Conservation (phyloP, 768 basidiomycete genomes). For the Candolleomyces eurysporus region DNA sequence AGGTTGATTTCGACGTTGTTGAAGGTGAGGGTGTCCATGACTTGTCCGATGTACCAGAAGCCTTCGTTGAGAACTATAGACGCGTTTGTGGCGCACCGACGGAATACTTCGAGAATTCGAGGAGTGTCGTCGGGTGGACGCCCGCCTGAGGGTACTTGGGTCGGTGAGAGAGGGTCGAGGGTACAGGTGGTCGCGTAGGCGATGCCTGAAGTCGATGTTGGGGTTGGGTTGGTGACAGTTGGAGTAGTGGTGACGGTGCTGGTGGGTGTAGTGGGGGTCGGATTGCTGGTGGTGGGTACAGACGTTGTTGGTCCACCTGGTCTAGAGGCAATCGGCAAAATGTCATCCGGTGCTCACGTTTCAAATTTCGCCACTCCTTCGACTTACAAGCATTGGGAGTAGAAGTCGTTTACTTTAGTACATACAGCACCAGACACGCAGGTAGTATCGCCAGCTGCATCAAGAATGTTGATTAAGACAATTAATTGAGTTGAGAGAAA, state of each 20-base stretch:
- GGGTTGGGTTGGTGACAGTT: constrained; percentile 18
- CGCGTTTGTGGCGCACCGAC: constrained; percentile 2
- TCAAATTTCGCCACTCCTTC: not conserved
- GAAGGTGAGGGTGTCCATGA: constrained; percentile 8
- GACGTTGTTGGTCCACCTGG: constrained; percentile 16
- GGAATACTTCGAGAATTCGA: constrained; percentile 6
- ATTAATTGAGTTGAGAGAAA: not conserved
- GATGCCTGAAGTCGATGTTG: not conserved
- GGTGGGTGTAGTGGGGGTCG: constrained; percentile 19
- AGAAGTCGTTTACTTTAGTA: constrained; percentile 31
- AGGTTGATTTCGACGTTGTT: constrained; percentile 9
- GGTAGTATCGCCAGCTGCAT: constrained; percentile 36
- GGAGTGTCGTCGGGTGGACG: constrained; percentile 10
- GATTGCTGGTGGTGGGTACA: constrained; percentile 18
- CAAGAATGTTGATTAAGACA: not conserved
- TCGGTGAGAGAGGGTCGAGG: constrained; percentile 7
- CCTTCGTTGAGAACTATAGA: constrained; percentile 8
- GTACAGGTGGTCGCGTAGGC: constrained; percentile 6
- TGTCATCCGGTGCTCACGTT: constrained; percentile 1
- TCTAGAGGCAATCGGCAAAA: not conserved
- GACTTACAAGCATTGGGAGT: constrained; percentile 42
- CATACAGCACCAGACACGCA: constrained; percentile 37
- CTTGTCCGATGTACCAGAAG: constrained; percentile 9
- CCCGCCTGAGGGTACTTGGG: constrained; percentile 5
- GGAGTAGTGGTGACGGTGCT: constrained; percentile 28